phyloP scores from a whole-genome alignment of 2,329 filamentous ascomycete species.

The Colletotrichum incanum region DNA sequence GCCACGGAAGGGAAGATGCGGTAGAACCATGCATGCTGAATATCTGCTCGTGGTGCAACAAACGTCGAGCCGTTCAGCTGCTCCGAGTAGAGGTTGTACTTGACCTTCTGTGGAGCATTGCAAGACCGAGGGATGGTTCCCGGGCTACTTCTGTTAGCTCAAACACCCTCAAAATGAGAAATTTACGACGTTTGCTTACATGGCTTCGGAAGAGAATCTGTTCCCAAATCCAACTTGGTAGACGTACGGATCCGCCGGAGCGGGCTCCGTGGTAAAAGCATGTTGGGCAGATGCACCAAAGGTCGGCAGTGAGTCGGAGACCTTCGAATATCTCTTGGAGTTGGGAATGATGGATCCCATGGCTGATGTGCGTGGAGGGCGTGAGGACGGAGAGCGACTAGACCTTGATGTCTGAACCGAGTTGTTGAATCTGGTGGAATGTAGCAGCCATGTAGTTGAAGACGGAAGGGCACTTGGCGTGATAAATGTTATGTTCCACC shows the following conservation, averaged over 20 bases:
- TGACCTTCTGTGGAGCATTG: constrained; percentile 62
- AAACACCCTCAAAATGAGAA: not conserved
- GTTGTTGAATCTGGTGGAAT: not conserved
- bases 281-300: constrained; percentile 41
- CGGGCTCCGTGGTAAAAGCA: constrained; percentile 38
- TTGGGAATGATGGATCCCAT: constrained; percentile 36
- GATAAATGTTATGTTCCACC: constrained; percentile 35
- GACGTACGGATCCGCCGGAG: constrained; percentile 43
- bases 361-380: not conserved
- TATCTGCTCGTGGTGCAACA: constrained; percentile 42
- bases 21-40: constrained; percentile 51
- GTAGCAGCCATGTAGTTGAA: not conserved
- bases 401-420: not conserved
- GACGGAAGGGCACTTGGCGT: constrained; percentile 16
- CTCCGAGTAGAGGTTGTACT: constrained; percentile 61
- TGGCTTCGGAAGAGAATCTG: constrained; percentile 45
- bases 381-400: not conserved
- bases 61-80: constrained; percentile 63
- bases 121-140: constrained; percentile 41
- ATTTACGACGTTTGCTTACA: constrained; percentile 36
- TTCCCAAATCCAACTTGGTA: constrained; percentile 48
- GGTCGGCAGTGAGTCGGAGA: constrained; percentile 7
- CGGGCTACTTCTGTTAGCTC: constrained; percentile 32
- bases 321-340: constrained; percentile 23
- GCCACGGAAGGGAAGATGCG: constrained; percentile 50